phyloP scores from a whole-genome alignment of 352 stramenopile genomes.

The Thalassiosira exigua region DNA sequence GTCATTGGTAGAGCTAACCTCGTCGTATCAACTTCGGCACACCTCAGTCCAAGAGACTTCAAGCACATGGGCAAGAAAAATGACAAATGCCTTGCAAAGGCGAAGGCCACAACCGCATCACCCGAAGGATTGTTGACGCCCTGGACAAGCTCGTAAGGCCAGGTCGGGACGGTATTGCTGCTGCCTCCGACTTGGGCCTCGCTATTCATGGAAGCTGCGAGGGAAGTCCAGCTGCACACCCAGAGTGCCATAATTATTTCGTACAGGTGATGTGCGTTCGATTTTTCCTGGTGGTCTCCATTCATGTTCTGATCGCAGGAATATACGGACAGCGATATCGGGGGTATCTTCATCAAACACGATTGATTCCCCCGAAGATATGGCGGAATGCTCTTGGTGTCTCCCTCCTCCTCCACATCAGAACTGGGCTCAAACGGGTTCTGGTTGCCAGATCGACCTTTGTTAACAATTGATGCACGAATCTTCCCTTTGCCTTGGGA shows the following conservation, averaged over 20 bases:
- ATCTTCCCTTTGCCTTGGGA: slow-evolving; percentile 25
- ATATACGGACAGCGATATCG: slow-evolving; percentile 42
- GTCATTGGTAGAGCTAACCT: slow-evolving; percentile 55
- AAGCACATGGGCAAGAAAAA: slow-evolving; percentile 78
- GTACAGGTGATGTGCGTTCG: slow-evolving; percentile 46
- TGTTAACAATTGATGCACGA: slow-evolving; percentile 4
- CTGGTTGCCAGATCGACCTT: slow-evolving; percentile 7
- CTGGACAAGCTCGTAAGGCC: slow-evolving; percentile 58
- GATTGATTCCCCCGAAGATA: slow-evolving; percentile 52
- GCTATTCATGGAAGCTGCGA: slow-evolving; percentile 38
- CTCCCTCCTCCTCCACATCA: slow-evolving; percentile 54
- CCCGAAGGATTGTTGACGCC: slow-evolving; percentile 41
- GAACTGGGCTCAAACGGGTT: slow-evolving; percentile 54
- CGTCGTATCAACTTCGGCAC: slow-evolving; percentile 29
- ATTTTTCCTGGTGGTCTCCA: slow-evolving; percentile 6
- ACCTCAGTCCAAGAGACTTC: slow-evolving; percentile 78
- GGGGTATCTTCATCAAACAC: slow-evolving; percentile 38
- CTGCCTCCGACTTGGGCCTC: slow-evolving; percentile 34
- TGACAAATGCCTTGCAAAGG: slow-evolving; percentile 40
- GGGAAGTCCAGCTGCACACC: slow-evolving; percentile 48
- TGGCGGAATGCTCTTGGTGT: slow-evolving; percentile 24
- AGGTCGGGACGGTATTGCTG: slow-evolving; percentile 34
- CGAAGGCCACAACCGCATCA: slow-evolving; percentile 35
- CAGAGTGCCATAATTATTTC: slow-evolving; percentile 60
- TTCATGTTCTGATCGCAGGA: slow-evolving; percentile 8